Evolutionary conservation across 129 eudicot species (phyloP).

Genomic region (Rutidosis leptorrhynchoides): DNA sequence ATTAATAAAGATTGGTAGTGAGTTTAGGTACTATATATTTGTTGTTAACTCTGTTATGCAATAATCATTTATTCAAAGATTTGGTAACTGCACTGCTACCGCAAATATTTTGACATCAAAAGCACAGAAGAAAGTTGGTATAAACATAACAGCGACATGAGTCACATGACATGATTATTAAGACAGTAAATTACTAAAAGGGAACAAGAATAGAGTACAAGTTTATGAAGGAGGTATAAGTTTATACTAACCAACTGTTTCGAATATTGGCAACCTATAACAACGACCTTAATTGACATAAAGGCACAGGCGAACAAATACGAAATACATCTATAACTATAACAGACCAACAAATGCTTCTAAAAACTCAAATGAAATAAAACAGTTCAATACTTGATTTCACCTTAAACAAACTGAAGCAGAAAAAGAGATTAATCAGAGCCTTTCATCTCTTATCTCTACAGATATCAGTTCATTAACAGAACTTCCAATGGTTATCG

Average conservation of each 20-base stretch:
- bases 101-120: too few species aligned
- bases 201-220: neutral
- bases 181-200: conserved; percentile 4
- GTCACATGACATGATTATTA: neutral
- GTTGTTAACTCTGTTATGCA: neutral
- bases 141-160: neutral
- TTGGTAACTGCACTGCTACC: neutral
- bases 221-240: neutral
- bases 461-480: conserved; percentile 29
- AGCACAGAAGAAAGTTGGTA: neutral
- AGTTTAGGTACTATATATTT: neutral
- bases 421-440: neutral
- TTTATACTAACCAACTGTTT: conserved; percentile 25
- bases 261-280: conserved; percentile 7
- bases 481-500: conserved; percentile 86
- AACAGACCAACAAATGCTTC: conserved; percentile 13
- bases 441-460: conserved; percentile 2
- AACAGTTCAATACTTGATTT: conserved; percentile 1
- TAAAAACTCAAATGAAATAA: conserved; percentile 13
- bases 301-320: conserved; percentile 20
- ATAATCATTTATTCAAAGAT: too few species aligned
- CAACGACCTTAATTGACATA: conserved; percentile 12
- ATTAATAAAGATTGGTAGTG: neutral
- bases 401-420: conserved; percentile 25
- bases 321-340: conserved; percentile 16